Evolutionary conservation across 169 alveolate genomes (phyloP).

Genomic region (Cryptosporidium viatorum): DNA sequence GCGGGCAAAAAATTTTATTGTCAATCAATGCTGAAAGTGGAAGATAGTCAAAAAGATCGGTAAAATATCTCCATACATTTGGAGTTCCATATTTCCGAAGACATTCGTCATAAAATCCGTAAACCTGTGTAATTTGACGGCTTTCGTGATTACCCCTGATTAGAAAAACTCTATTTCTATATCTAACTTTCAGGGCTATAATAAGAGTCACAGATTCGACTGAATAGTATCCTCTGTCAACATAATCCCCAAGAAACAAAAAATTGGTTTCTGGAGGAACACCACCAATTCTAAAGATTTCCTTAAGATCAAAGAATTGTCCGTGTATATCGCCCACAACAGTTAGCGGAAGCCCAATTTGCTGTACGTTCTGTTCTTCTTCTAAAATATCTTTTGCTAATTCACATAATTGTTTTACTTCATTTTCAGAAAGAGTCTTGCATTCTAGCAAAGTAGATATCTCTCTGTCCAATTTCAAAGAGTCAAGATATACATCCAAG

Average conservation of each 20-base stretch:
- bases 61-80: slow-evolving; percentile 91
- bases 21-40: slow-evolving; percentile 86
- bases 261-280: slow-evolving; percentile 82
- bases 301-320: slow-evolving; percentile 87
- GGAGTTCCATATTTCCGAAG: slow-evolving; percentile 91
- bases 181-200: slow-evolving; percentile 95
- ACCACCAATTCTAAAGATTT: slow-evolving; percentile 77
- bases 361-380: slow-evolving; percentile 87
- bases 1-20: slow-evolving; percentile 93
- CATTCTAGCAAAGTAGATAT: slow-evolving; percentile 81
- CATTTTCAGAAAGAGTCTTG: slow-evolving; percentile 80
- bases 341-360: slow-evolving; percentile 85
- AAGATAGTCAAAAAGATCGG: slow-evolving; percentile 92
- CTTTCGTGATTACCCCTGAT: slow-evolving; percentile 96
- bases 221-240: slow-evolving; percentile 90
- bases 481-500: slow-evolving; percentile 43
- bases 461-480: slow-evolving; percentile 79
- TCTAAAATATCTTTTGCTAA: slow-evolving; percentile 86
- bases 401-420: slow-evolving; percentile 80
- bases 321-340: slow-evolving; percentile 92
- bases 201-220: slow-evolving; percentile 92
- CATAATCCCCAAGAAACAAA: slow-evolving; percentile 87
- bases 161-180: slow-evolving; percentile 95
- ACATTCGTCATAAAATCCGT: slow-evolving; percentile 94
- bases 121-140: slow-evolving; percentile 95